phyloP scores from a whole-genome alignment of 192 early-diverging fungal genomes.

The Coemansia sp. region DNA sequence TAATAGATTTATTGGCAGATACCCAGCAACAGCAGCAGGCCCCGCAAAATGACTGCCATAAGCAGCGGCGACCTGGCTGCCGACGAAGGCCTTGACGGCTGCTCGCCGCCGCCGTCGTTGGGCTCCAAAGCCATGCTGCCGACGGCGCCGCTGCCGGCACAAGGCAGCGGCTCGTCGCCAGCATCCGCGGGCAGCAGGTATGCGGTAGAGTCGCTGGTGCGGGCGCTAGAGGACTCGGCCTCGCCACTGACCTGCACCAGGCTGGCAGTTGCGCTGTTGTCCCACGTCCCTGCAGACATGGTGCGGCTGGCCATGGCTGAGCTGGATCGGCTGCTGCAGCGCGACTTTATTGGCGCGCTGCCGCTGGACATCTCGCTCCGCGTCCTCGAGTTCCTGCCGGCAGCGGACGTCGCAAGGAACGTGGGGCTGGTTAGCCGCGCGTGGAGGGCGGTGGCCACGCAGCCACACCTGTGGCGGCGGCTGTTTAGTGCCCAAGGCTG shows the following conservation, averaged over 20 bases:
- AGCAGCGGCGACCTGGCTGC: constrained; percentile 8
- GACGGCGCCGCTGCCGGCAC: background rate
- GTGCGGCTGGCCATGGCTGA: constrained; percentile 14
- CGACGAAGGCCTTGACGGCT: constrained; percentile 29
- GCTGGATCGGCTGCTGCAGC: constrained; percentile 26
- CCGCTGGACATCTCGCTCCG: constrained; percentile 30
- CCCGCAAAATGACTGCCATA: too few species aligned
- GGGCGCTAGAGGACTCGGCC: constrained; percentile 8
- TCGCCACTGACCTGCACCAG: constrained; percentile 18
- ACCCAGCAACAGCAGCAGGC: too few species aligned
- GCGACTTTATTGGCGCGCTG: constrained; percentile 40
- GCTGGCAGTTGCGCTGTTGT: constrained; percentile 25
- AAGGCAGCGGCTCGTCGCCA: background rate
- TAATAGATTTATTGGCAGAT: too few species aligned
- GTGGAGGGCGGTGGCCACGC: constrained; percentile 22
- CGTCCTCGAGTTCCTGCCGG: constrained; percentile 25
- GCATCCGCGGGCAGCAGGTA: background rate
- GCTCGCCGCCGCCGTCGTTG: background rate
- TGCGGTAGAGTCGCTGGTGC: constrained; percentile 18
- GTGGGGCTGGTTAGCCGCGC: constrained; percentile 23
- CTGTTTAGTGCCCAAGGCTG: constrained; percentile 26
- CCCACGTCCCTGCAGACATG: constrained; percentile 26
- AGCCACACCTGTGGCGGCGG: constrained; percentile 30
- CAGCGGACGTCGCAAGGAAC: constrained; percentile 16
- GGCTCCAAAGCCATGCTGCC: background rate